Conservation (phyloP, 305 asterid species). For the Fraxinus xanthoxyloides region DNA sequence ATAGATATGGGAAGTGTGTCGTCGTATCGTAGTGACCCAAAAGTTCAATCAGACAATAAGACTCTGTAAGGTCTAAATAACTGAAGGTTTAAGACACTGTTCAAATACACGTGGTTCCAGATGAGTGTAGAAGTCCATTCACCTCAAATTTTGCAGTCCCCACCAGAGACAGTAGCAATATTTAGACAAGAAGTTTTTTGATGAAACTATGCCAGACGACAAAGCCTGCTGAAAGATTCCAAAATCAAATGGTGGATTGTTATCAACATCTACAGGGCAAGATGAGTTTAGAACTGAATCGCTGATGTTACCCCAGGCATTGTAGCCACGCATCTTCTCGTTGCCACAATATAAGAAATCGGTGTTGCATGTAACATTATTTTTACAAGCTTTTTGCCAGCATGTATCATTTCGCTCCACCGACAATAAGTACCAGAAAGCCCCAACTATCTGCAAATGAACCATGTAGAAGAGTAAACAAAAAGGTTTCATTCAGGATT, state of each 20-base stretch:
- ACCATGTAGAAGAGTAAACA: conserved; percentile 8
- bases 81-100: conserved; percentile 3
- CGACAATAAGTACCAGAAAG: conserved; percentile 94
- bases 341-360: conserved; percentile 86
- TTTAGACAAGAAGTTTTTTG: conserved; percentile 66
- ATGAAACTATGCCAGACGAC: conserved; percentile 72
- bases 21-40: background rate
- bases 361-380: conserved; percentile 41
- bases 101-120: background rate
- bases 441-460: conserved; percentile 87
- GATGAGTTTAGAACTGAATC: conserved; percentile 41
- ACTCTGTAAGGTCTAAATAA: conserved; percentile 2
- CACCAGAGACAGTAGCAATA: conserved; percentile 99
- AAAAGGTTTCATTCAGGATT: conserved; percentile 3
- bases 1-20: background rate
- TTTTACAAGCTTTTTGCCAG: conserved; percentile 88
- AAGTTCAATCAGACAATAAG: background rate
- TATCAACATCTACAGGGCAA: conserved; percentile 61
- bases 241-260: conserved; percentile 80
- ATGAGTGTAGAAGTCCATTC: conserved; percentile 19
- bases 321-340: conserved; percentile 46
- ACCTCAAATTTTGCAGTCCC: conserved; percentile 99
- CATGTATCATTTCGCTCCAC: conserved; percentile 93
- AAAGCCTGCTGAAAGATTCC: conserved; percentile 92
- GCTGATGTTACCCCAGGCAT: conserved; percentile 63